Conservation (phyloP, 1,284 basidiomycete species). For the Cystobasidium pallidum region DNA sequence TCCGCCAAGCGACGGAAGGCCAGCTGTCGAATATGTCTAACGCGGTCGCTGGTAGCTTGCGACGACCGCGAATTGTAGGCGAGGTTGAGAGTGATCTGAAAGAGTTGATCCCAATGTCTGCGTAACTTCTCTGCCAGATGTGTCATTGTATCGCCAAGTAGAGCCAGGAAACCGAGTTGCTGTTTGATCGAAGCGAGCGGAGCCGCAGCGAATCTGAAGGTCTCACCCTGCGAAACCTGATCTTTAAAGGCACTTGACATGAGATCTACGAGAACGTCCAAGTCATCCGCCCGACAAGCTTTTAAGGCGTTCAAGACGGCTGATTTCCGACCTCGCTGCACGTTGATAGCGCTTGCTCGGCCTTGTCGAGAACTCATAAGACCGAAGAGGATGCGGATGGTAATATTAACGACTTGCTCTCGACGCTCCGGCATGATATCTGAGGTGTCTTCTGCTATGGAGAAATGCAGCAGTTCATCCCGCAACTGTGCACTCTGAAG, state of each 20-base stretch:
- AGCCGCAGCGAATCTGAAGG: slow-evolving; percentile 48
- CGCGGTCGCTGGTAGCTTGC: slow-evolving; percentile 16
- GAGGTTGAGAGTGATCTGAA: slow-evolving; percentile 70
- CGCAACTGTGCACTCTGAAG: slow-evolving; percentile 87
- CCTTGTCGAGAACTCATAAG: slow-evolving; percentile 82
- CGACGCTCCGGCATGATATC: slow-evolving; percentile 69
- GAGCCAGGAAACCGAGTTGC: slow-evolving; percentile 76
- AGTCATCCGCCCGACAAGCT: slow-evolving; percentile 73
- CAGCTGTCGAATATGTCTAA: slow-evolving; percentile 68
- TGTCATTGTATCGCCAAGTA: slow-evolving; percentile 81
- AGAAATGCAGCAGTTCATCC: slow-evolving; percentile 78
- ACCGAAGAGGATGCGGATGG: slow-evolving; percentile 83
- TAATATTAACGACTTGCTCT: slow-evolving; percentile 70
- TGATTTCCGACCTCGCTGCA: slow-evolving; percentile 70
- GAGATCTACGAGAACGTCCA: slow-evolving; percentile 77
- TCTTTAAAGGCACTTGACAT: slow-evolving; percentile 80
- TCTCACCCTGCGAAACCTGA: slow-evolving; percentile 45
- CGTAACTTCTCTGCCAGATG: slow-evolving; percentile 74
- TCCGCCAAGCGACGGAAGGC: slow-evolving; percentile 85
- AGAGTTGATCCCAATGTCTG: slow-evolving; percentile 71
- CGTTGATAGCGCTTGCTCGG: slow-evolving; percentile 62
- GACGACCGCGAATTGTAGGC: slow-evolving; percentile 62
- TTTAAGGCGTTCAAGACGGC: slow-evolving; percentile 76
- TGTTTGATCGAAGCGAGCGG: slow-evolving; percentile 65
- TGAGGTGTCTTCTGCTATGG: slow-evolving; percentile 62